Percentiles rank a stretch among this genome's conserved stretches.
These are phyloP conservation scores for Hansenula lynferdii DNA, from an alignment of 1,139 yeast genomes.

Conservation along the genomic window DNA sequence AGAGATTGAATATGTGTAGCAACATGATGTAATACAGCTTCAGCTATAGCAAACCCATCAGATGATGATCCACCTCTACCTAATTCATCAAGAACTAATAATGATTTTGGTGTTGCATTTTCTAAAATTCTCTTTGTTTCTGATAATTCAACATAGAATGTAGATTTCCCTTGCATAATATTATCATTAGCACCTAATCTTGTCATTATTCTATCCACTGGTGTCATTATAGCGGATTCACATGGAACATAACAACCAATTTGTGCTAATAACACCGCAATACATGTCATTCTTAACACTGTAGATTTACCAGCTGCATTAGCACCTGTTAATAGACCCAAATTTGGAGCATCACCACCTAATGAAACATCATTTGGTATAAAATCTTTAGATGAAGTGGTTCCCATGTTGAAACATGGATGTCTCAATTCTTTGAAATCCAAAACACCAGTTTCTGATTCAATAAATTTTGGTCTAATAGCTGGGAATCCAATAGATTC, in stretches of 20 bases:
- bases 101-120: slow-evolving; percentile 77
- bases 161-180: slow-evolving; percentile 95
- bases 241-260: slow-evolving; percentile 93
- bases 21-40: slow-evolving; percentile 84
- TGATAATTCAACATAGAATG: slow-evolving; percentile 88
- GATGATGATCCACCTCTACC: slow-evolving; percentile 98
- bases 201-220: slow-evolving; percentile 92
- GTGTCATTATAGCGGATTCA: slow-evolving; percentile 61
- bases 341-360: slow-evolving; percentile 68
- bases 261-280: slow-evolving; percentile 91
- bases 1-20: slow-evolving; percentile 87
- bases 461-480: slow-evolving; percentile 76
- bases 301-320: slow-evolving; percentile 99
- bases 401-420: slow-evolving; percentile 68
- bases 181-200: slow-evolving; percentile 96
- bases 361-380: slow-evolving; percentile 83
- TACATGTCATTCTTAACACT: slow-evolving; percentile 85
- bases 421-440: slow-evolving; percentile 80
- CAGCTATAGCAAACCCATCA: slow-evolving; percentile 98
- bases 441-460: slow-evolving; percentile 43
- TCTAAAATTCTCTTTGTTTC: slow-evolving; percentile 89
- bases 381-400: slow-evolving; percentile 60
- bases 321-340: slow-evolving; percentile 92
- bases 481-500: slow-evolving; percentile 76
- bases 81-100: slow-evolving; percentile 86